Evolutionary conservation across 1,284 basidiomycete genomes (phyloP), one percentile per base, ranked within the genome.

Genomic region (Lignosus rhinocerotis): DNA sequence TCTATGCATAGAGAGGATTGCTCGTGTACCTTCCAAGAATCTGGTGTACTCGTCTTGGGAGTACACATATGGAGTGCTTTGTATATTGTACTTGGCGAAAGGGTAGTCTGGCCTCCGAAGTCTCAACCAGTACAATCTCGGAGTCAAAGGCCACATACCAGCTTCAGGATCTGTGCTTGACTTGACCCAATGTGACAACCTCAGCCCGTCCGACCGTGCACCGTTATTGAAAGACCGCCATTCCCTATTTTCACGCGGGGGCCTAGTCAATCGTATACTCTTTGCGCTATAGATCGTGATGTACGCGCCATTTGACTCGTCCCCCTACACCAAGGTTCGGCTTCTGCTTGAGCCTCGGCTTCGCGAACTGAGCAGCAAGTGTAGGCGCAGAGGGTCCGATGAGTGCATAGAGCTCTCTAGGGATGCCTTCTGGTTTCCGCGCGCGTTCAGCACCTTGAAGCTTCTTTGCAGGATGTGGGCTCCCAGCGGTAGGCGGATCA

Each of bases 341-440:
- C 64, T 93, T 89, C 73, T 93, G 90, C 70, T 95, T 95, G 63
- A 97, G 85, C 58, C 90, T 88, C 38, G 94, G 91, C 67, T 91
- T 91, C 46, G 87, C 82, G 59, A 88, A 79, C 65, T 88, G 86
- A 33, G 87, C 83, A 0, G 86, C 86, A 41, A 98, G 80, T 0
- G 90, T 88, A 2, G 96, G 94, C 6, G 90, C 90, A 56, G 93
- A 92, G 65, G 94, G 88, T 17, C 96, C 97, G 63, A 99, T 96
- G 59, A 99, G 84, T 0, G 93, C 89, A 73, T 93, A 98, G 2
- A 99, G 81, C 74, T 98, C 96, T 63, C 95, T 82, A 0, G 94
- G 90, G 64, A 98, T 96, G 25, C 96, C 96, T 34, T 94, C 92
- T 1, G 90, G 91, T 73, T 92, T 93, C 67, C 81, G 80, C 38